phyloP scores from a whole-genome alignment of 2,329 filamentous ascomycete genomes.

The Beauveria pseudobassiana region DNA sequence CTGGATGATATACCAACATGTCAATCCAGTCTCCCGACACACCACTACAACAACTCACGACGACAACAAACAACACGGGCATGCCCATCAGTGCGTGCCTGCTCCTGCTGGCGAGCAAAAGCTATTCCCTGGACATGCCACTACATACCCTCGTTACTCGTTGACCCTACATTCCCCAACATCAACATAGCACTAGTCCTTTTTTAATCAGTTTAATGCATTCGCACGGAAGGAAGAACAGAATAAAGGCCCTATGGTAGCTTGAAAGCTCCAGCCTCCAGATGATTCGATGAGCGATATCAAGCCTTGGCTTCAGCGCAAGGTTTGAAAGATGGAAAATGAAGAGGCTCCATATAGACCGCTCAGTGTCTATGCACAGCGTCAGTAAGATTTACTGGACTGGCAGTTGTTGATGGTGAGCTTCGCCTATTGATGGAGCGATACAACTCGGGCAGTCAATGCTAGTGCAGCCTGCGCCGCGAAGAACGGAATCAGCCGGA shows the following conservation, averaged over 20 bases:
- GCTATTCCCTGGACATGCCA: slow-evolving; percentile 8
- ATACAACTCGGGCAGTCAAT: slow-evolving; percentile 10
- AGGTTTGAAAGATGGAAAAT: not conserved
- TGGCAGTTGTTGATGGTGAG: not conserved
- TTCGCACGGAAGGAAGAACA: slow-evolving; percentile 18
- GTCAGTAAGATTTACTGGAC: not conserved
- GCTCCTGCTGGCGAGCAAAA: slow-evolving; percentile 3
- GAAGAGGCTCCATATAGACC: slow-evolving; percentile 6
- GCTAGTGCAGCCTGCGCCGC: slow-evolving; percentile 10
- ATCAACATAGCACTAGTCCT: slow-evolving; percentile 26
- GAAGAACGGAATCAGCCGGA: not conserved
- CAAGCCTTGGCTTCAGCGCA: not conserved
- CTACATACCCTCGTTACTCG: slow-evolving; percentile 16
- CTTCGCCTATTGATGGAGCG: slow-evolving; percentile 4
- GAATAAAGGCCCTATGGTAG: slow-evolving; percentile 47
- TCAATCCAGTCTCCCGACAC: not conserved
- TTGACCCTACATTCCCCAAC: slow-evolving; percentile 17
- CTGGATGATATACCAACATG: slow-evolving; percentile 7
- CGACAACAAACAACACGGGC: slow-evolving; percentile 1
- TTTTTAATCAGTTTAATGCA: slow-evolving; percentile 31
- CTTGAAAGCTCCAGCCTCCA: slow-evolving; percentile 57
- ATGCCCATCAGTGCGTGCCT: not conserved
- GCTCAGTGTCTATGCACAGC: not conserved
- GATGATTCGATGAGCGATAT: slow-evolving; percentile 14
- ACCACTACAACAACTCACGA: slow-evolving; percentile 2